Percentiles rank a stretch among this genome's conserved stretches.
phyloP scores from a whole-genome alignment of 192 early-diverging fungal genomes.

The Pilaira anomala region DNA sequence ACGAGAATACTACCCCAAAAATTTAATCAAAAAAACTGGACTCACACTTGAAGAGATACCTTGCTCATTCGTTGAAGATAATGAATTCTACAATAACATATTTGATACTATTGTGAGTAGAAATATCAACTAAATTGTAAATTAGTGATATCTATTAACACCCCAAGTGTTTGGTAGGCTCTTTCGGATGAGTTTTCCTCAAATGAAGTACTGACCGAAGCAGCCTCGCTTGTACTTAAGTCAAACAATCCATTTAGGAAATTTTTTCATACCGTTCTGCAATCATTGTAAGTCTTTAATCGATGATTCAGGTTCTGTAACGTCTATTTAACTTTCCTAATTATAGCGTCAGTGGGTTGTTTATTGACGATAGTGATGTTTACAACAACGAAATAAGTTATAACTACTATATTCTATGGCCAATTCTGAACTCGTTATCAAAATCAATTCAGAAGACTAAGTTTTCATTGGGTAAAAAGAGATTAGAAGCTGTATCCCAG shows the following conservation, averaged over 20 bases:
- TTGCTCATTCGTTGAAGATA: constrained; percentile 8
- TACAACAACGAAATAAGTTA: constrained; percentile 9
- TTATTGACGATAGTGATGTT: constrained; percentile 10
- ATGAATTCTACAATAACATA: constrained; percentile 9
- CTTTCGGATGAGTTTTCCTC: constrained; percentile 2
- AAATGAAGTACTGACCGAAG: constrained; percentile 8
- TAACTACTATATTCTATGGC: constrained; percentile 6
- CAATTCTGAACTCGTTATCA: constrained; percentile 11
- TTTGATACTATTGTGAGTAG: constrained; percentile 13
- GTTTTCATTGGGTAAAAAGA: constrained; percentile 13
- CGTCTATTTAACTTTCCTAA: constrained; percentile 10
- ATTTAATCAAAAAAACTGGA: constrained; percentile 10
- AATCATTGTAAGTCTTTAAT: constrained; percentile 12
- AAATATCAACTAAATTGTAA: constrained; percentile 6
- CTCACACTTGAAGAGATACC: constrained; percentile 4
- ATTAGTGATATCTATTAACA: constrained; percentile 1
- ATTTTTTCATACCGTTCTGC: constrained; percentile 10
- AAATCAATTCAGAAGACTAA: constrained; percentile 6
- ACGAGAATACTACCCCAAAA: constrained; percentile 2
- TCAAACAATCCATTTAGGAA: constrained; percentile 6
- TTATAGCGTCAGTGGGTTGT: constrained; percentile 3
- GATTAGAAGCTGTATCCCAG: constrained; percentile 13
- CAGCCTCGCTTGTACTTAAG: neutral
- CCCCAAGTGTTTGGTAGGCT: neutral
- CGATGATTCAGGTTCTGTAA: neutral